Base-by-base conservation (phyloP, 73 alveolate genomes). In the Diophrys appendiculata region DNA sequence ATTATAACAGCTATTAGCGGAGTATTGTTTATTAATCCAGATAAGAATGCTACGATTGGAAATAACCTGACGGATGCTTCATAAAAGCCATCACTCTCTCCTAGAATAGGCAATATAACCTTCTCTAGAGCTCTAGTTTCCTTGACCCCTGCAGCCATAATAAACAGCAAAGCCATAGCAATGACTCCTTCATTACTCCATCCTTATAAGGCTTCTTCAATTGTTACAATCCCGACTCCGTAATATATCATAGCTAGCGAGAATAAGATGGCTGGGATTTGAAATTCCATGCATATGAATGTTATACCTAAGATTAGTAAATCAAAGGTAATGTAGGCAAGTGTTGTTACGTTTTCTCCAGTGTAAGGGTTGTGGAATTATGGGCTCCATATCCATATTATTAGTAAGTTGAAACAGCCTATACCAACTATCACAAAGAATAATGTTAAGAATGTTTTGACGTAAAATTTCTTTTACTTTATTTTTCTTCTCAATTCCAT, bases 131-230 rank as follows among this genome's bases (percentile, higher is more conserved):
- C 71, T 23, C 71, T 14, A 11, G 71, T 60, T n/a, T 60, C 71
- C 29, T n/a, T 14, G 71, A 60, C n/a, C 30, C 71, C 71, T n/a
- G 26, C 30, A 60, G 71, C 71, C 71, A 60, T n/a, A 14, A 60
- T 29, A 60, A 11, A 60, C 13, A 60, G 71, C 8, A 60, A n/a
- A 3, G 33, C 71, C 26, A 25, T 60, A 3, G 71, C 30, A 11
- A 60, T 60, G 31, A 60, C 71, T 60, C 71, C 71, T n/a, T 60
- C 71, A 60, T 60, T 60, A 3, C 33, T 23, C 26, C 26, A 60
- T 3, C 71, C 71, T 60, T 60, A 5, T 14, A 60, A n/a, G 29
- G 71, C 71, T 23, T 14, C 13, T 11, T 25, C 71, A 23, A 23
- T 23, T 5, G 13, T 25, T 8, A 60, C 33, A 11, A 60, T 60